These are phyloP conservation scores for Colletotrichum spaethianum DNA, from an alignment of 2,329 filamentous ascomycete species.

Conservation along the genomic window DNA sequence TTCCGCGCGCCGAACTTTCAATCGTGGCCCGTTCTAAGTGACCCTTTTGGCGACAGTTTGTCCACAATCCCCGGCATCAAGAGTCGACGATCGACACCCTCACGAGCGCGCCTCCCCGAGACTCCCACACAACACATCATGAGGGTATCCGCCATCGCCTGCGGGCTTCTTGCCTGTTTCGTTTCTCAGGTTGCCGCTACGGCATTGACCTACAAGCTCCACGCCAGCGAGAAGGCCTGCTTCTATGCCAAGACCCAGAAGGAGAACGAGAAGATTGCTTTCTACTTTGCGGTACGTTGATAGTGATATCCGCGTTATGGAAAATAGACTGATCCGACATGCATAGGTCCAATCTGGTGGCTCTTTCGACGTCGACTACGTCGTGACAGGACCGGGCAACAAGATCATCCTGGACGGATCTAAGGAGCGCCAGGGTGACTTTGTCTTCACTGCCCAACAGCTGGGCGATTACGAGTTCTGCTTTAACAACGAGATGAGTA, in stretches of 20 bases:
- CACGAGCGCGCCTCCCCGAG: slow-evolving; percentile 26
- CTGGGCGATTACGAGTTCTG: slow-evolving; percentile 95
- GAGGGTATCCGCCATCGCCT: slow-evolving; percentile 74
- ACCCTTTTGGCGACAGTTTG: slow-evolving; percentile 46
- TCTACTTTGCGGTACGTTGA: slow-evolving; percentile 92
- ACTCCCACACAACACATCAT: slow-evolving; percentile 60
- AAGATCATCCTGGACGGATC: slow-evolving; percentile 87
- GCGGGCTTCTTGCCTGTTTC: slow-evolving; percentile 80
- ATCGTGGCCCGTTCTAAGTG: slow-evolving; percentile 41
- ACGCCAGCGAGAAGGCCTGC: slow-evolving; percentile 93
- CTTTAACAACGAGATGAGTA: slow-evolving; percentile 99
- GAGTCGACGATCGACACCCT: slow-evolving; percentile 33
- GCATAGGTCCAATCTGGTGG: slow-evolving; percentile 95
- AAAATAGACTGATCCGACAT: background rate
- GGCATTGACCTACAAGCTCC: slow-evolving; percentile 92
- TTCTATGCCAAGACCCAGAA: slow-evolving; percentile 89
- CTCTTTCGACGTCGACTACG: slow-evolving; percentile 96
- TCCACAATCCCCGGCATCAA: slow-evolving; percentile 43
- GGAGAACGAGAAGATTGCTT: slow-evolving; percentile 90
- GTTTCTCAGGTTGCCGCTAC: slow-evolving; percentile 84
- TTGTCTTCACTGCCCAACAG: slow-evolving; percentile 94
- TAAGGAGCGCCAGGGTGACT: slow-evolving; percentile 96
- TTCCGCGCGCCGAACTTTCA: slow-evolving; percentile 41
- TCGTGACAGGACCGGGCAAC: slow-evolving; percentile 84
- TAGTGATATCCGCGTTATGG: background rate